These are phyloP conservation scores for Orbilia brochopaga DNA, from an alignment of 2,329 filamentous ascomycete genomes.

Conservation along the genomic window DNA sequence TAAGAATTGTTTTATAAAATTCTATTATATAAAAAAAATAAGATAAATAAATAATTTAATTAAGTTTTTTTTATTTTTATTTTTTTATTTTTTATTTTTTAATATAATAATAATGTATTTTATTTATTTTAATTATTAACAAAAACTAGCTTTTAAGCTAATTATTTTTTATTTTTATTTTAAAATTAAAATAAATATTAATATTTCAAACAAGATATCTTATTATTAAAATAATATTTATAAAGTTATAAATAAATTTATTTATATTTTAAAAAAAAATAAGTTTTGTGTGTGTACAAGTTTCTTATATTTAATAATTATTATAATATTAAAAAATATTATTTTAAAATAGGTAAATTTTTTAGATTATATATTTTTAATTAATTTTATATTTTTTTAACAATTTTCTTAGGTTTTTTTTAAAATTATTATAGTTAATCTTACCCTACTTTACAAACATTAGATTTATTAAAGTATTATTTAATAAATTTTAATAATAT, in stretches of 20 bases:
- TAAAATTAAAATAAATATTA: not conserved
- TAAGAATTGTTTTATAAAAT: not conserved
- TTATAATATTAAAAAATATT: not conserved
- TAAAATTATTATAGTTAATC: not conserved
- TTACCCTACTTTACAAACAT: not conserved
- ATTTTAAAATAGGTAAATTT: slow-evolving; percentile 1
- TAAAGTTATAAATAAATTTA: slow-evolving; percentile 16
- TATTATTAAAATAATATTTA: not conserved
- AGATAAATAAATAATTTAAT: not conserved
- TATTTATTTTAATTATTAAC: no score
- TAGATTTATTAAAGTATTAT: not conserved
- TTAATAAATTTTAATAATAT: not conserved
- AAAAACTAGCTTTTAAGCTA: not conserved
- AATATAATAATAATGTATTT: not conserved
- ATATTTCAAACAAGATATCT: not conserved
- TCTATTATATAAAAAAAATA: slow-evolving; percentile 4
- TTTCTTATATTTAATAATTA: not conserved
- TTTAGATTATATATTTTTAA: not conserved
- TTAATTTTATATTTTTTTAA: slow-evolving; percentile 5
- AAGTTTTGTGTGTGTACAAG: not conserved
- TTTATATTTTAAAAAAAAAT: not conserved
- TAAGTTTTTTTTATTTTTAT: not conserved
- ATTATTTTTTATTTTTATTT: not conserved
- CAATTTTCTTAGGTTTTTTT: not conserved
- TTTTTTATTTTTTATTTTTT: not conserved